A percentile compares a stretch with the other conserved stretches of the same genome.
These are phyloP conservation scores for Phaffomyces antillensis DNA, from an alignment of 805 yeast species.

Conservation along the genomic window DNA sequence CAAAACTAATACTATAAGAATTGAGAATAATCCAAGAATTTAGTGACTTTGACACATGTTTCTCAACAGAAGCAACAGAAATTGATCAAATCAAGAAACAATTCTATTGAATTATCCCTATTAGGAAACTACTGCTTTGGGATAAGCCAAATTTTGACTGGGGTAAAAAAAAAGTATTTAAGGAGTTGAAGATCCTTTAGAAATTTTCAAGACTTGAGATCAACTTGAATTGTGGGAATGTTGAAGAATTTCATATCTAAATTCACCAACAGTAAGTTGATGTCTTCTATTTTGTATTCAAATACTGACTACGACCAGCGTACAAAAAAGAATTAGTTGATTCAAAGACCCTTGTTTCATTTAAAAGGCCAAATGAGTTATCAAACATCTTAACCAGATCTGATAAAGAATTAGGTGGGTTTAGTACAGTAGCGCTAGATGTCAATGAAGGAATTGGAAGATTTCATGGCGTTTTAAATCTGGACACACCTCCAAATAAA, in stretches of 20 bases:
- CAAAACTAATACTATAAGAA: too few species aligned
- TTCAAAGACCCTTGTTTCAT: slow-evolving; percentile 46
- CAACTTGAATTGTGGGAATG: too few species aligned
- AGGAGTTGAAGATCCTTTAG: too few species aligned
- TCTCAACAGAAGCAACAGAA: too few species aligned
- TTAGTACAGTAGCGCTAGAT: slow-evolving; percentile 53
- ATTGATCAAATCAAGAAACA: too few species aligned
- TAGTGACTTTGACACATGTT: too few species aligned
- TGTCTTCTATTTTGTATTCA: background rate
- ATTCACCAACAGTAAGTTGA: slow-evolving; percentile 1
- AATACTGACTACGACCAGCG: slow-evolving; percentile 1
- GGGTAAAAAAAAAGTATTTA: too few species aligned
- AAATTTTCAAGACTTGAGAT: too few species aligned
- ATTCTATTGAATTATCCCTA: too few species aligned
- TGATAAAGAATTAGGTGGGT: slow-evolving; percentile 76
- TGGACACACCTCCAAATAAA: slow-evolving; percentile 58
- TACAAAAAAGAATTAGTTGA: slow-evolving; percentile 7
- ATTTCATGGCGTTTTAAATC: slow-evolving; percentile 62
- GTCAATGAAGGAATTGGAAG: slow-evolving; percentile 41
- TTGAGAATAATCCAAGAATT: too few species aligned
- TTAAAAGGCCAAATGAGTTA: slow-evolving; percentile 43
- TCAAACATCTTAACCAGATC: slow-evolving; percentile 50
- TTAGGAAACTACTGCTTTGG: too few species aligned
- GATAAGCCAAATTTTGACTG: too few species aligned
- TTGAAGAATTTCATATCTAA: background rate